A percentile compares a stretch with the other conserved stretches of the same genome.
Evolutionary conservation across 2,329 filamentous ascomycete species (phyloP).

Genomic region (Fusarium drepaniforme): DNA sequence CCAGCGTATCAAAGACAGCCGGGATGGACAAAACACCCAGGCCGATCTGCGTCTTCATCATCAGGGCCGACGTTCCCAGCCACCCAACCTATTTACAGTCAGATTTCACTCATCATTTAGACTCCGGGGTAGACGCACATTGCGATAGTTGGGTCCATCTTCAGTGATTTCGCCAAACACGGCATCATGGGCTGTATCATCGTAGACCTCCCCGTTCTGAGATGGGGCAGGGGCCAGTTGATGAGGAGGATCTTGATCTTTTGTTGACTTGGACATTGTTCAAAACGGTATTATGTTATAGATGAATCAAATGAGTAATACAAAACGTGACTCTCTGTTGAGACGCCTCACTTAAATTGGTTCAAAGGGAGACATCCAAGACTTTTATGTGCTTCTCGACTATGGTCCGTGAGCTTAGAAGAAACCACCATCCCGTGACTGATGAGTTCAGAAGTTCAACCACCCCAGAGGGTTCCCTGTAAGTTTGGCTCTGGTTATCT

Average conservation of each 20-base stretch:
- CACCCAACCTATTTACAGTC: neutral
- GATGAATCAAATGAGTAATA: too few species aligned
- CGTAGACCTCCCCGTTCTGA: neutral
- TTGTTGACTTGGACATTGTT: neutral
- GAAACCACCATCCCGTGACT: too few species aligned
- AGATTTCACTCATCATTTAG: neutral
- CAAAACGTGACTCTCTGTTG: too few species aligned
- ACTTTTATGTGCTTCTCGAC: neutral
- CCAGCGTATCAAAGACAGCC: neutral
- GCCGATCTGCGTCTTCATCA: neutral
- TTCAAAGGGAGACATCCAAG: neutral
- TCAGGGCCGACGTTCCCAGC: neutral
- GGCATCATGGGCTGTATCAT: neutral
- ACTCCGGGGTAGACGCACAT: neutral
- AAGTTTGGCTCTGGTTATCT: neutral
- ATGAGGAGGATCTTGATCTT: neutral
- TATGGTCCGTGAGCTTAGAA: too few species aligned
- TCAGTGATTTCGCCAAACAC: neutral
- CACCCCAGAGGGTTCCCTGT: neutral
- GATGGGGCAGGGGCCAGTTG: neutral
- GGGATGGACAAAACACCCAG: neutral
- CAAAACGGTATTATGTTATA: too few species aligned
- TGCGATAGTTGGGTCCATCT: neutral
- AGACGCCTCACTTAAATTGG: too few species aligned
- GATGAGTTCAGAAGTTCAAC: too few species aligned